Evolutionary conservation across 345 rosid genomes (phyloP).

Genomic region (Dipteronia dyeriana): DNA sequence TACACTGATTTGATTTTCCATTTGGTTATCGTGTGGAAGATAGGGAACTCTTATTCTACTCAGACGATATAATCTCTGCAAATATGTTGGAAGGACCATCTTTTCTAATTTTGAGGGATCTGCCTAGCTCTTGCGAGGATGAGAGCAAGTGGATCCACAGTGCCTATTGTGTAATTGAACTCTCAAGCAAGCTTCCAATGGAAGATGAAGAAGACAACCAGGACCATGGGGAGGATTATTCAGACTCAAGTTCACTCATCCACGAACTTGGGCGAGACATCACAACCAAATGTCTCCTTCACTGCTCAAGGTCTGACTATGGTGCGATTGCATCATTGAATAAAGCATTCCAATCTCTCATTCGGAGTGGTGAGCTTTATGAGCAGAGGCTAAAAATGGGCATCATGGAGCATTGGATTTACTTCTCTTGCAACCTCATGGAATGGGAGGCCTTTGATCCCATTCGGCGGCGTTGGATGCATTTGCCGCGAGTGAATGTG

Average conservation of each 20-base stretch:
- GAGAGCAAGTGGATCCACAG: conserved; percentile 51
- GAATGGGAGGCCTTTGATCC: conserved; percentile 94
- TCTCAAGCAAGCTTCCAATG: conserved; percentile 30
- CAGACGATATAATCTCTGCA: conserved; percentile 8
- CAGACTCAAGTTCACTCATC: conserved; percentile 53
- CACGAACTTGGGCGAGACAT: conserved; percentile 63
- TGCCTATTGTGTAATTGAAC: conserved; percentile 38
- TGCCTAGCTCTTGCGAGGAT: conserved; percentile 47
- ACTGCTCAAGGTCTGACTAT: conserved; percentile 68
- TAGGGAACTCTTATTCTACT: neutral
- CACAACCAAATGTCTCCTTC: conserved; percentile 56
- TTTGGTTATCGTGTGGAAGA: conserved; percentile 14
- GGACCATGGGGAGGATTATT: conserved; percentile 27
- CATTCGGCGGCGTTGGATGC: conserved; percentile 54
- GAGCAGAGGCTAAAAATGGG: conserved; percentile 48
- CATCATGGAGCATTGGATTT: conserved; percentile 73
- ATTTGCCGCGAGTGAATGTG: conserved; percentile 60
- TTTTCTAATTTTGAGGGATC: conserved; percentile 43
- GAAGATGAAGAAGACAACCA: conserved; percentile 25
- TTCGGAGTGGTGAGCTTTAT: conserved; percentile 56
- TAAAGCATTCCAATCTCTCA: conserved; percentile 37
- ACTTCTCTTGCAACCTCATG: conserved; percentile 63
- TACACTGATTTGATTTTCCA: conserved; percentile 11
- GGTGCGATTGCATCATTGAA: conserved; percentile 45
- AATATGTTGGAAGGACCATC: conserved; percentile 59